Conservation (phyloP, 1,139 yeast genomes). For the Torulaspora globosa region DNA sequence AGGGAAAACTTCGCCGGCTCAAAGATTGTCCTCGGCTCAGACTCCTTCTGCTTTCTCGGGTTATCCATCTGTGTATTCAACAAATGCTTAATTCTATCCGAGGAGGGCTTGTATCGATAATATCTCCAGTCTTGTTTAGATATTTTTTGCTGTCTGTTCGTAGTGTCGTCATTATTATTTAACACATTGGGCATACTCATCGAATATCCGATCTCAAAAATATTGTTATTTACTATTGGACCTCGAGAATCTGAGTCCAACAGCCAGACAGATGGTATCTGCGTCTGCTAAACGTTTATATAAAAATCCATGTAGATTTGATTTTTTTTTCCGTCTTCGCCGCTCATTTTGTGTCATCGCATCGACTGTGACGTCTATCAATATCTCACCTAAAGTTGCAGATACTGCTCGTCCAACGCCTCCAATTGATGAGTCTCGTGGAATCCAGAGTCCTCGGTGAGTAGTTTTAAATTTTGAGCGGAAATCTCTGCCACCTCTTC, state of each 20-base stretch:
- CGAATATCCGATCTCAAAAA: neutral
- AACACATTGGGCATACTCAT: constrained; percentile 13
- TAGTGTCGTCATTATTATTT: constrained; percentile 11
- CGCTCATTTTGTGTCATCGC: constrained; percentile 7
- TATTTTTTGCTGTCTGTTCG: constrained; percentile 9
- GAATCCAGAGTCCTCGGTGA: constrained; percentile 30
- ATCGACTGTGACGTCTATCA: neutral
- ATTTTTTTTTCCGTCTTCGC: constrained; percentile 1
- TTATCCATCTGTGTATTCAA: constrained; percentile 9
- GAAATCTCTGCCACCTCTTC: constrained; percentile 49
- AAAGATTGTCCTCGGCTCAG: constrained; percentile 32
- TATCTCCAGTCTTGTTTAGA: constrained; percentile 14
- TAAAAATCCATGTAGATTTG: neutral
- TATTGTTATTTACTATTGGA: neutral
- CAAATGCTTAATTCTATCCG: constrained; percentile 12
- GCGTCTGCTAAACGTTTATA: neutral
- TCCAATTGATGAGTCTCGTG: constrained; percentile 31
- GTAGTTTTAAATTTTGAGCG: constrained; percentile 36
- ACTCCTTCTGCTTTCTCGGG: neutral
- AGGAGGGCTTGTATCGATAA: constrained; percentile 14
- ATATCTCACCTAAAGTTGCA: neutral
- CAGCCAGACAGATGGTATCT: neutral
- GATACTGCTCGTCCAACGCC: constrained; percentile 17
- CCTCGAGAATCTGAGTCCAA: neutral
- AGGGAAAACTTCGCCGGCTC: constrained; percentile 56